Base-by-base conservation (phyloP, 176 grass and related monocot genomes). In the Oropetium thomaeum region DNA sequence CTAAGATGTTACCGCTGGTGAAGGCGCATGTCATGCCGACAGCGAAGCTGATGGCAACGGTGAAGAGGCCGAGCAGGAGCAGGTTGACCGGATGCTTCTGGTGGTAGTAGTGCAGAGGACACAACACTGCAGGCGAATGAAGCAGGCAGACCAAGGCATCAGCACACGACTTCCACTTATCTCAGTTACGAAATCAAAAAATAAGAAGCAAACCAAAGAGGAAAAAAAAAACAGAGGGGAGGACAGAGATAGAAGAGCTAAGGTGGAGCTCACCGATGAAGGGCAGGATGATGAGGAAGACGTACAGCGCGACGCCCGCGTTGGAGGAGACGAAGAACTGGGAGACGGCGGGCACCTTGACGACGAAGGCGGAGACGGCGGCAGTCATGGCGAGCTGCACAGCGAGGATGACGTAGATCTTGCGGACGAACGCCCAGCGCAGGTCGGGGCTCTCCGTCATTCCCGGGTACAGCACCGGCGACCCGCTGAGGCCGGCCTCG, bases 371-470 rank as follows among this genome's bases (percentile, higher is more conserved):
- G 0, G 95, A 69, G 2, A 98, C 89, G 62, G 87, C 86, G 32
- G 78, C 86, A 3, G 95, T 98, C 75, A 98, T 73, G 38, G 83
- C 84, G 44, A 98, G 74, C 70, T 98, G 91, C 0, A 94, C 14
- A 38, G 91, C 71, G 69, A 98, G 68, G 79, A 95, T 92, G 73
- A 65, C 72, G 84, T 98, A 98, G 75, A 98, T 94, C 91, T 98
- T 98, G 35, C 79, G 81, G 79, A 93, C 90, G 69, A 97, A 84
- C 19, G 85, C 94, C 94, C 94, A 97, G 42, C 94, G 85, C 58
- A 97, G 86, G 52, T 85, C 86, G 9, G 88, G 86, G 74, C 83
- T 91, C 88, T 97, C 94, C 33, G 68, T 49, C 93, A 93, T 93
- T 80, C 86, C 73, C 86, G 90, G 88, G 75, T 97, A 93, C 16